Conservation (phyloP, 169 alveolate genomes). For the Pseudocohnilembus persalinus region DNA sequence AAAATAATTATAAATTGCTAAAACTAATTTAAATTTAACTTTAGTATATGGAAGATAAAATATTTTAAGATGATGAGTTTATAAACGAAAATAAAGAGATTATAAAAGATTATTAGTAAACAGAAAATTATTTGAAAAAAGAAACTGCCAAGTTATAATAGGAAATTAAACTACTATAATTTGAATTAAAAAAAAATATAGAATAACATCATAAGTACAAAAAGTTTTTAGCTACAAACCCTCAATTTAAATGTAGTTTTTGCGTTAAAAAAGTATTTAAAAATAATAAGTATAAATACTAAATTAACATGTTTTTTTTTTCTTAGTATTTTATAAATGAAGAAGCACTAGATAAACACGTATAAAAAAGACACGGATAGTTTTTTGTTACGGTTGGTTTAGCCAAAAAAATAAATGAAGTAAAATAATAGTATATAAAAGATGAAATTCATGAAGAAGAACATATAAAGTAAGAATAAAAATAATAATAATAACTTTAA, state of each 20-base stretch:
- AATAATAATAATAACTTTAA: too few relatives aligned
- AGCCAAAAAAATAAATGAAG: too few relatives aligned
- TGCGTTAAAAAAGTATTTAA: not conserved
- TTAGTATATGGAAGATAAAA: not conserved
- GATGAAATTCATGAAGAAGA: too few relatives aligned
- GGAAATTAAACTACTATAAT: not conserved
- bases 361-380: not conserved
- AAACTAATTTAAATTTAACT: not conserved
- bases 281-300: too few relatives aligned
- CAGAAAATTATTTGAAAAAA: not conserved
- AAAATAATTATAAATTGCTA: too few relatives aligned
- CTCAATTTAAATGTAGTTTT: not conserved
- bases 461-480: too few relatives aligned
- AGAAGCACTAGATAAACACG: not conserved
- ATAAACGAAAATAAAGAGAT: not conserved
- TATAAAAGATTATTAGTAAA: not conserved
- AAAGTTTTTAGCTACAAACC: not conserved
- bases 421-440: too few relatives aligned
- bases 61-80: too few relatives aligned
- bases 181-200: too few relatives aligned
- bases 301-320: too few relatives aligned
- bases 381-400: too few relatives aligned
- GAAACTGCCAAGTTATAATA: not conserved
- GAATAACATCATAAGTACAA: not conserved
- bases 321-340: not conserved